Percentiles rank a stretch among this genome's conserved stretches.
Evolutionary conservation across 495 filamentous ascomycete genomes (phyloP).

Genomic region (Talaromyces trachyspermus): DNA sequence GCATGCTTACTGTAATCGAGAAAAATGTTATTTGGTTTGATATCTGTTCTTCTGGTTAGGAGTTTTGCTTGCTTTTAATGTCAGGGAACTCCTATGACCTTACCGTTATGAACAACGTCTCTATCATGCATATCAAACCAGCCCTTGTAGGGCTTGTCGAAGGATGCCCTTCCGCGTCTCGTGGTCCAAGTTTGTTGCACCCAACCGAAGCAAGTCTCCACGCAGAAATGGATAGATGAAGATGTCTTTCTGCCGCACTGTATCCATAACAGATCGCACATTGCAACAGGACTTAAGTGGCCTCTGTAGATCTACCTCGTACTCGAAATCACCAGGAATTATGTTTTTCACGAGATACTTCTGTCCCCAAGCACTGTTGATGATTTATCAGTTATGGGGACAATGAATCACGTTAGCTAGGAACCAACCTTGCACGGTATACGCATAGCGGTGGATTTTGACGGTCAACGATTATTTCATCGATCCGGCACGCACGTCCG

Average conservation of each 20-base stretch:
- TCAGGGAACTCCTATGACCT: too few relatives aligned
- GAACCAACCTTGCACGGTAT: constrained; percentile 18
- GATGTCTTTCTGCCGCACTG: constrained; percentile 31
- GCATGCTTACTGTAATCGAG: too few relatives aligned
- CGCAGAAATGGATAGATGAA: constrained; percentile 40
- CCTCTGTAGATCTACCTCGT: constrained; percentile 26
- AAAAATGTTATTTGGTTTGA: too few relatives aligned
- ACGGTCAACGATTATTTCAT: constrained; percentile 14
- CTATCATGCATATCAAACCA: too few relatives aligned
- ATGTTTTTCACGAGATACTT: constrained; percentile 34
- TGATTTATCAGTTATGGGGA: not conserved
- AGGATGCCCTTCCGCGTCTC: too few relatives aligned
- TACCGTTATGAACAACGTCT: too few relatives aligned
- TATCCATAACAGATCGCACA: constrained; percentile 22
- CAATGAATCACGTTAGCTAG: not conserved
- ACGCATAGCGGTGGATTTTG: constrained; percentile 17
- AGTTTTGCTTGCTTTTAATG: too few relatives aligned
- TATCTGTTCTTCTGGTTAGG: too few relatives aligned
- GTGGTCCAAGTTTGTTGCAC: constrained; percentile 24
- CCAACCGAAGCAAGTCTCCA: constrained; percentile 34
- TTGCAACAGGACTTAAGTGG: constrained; percentile 23
- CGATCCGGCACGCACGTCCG: constrained; percentile 13
- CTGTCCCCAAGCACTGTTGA: constrained; percentile 24
- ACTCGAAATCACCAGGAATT: constrained; percentile 30
- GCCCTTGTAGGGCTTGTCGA: too few relatives aligned